These are phyloP conservation scores for Phytophthora sansomeana DNA, from an alignment of 352 stramenopile genomes.

Conservation along the genomic window DNA sequence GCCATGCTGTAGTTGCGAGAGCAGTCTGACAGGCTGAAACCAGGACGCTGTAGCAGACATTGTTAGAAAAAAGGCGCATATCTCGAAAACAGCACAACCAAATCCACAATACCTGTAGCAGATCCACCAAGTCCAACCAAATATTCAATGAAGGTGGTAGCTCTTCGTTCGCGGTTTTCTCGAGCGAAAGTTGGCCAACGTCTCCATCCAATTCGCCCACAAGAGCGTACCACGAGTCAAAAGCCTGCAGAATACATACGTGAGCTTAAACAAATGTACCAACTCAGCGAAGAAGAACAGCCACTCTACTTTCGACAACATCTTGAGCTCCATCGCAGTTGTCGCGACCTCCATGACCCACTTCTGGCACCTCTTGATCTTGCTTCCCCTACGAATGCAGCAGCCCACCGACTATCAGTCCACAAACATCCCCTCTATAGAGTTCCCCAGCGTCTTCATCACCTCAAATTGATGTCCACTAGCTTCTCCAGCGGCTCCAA, in stretches of 20 bases:
- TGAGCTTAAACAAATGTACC: no score
- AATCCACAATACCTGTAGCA: slow-evolving; percentile 67
- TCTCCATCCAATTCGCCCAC: slow-evolving; percentile 43
- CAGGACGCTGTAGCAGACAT: slow-evolving; percentile 47
- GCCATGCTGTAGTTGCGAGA: slow-evolving; percentile 38
- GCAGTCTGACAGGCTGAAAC: slow-evolving; percentile 67
- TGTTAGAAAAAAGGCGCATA: slow-evolving; percentile 6
- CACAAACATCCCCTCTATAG: slow-evolving; percentile 1
- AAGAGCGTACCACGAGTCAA: slow-evolving; percentile 82
- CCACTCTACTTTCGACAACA: slow-evolving; percentile 44
- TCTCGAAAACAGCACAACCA: not conserved
- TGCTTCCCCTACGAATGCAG: slow-evolving; percentile 57
- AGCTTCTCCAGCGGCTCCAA: slow-evolving; percentile 80
- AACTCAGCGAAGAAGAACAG: not conserved
- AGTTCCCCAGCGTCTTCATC: not conserved
- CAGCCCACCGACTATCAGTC: slow-evolving; percentile 1
- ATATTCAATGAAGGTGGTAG: slow-evolving; percentile 60
- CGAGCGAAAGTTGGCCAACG: slow-evolving; percentile 47
- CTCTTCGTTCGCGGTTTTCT: slow-evolving; percentile 70
- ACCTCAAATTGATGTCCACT: slow-evolving; percentile 74
- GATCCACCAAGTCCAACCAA: slow-evolving; percentile 80
- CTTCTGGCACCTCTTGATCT: slow-evolving; percentile 84
- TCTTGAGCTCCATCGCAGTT: slow-evolving; percentile 61
- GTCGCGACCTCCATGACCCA: slow-evolving; percentile 73
- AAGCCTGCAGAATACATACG: slow-evolving; percentile 46